A percentile compares a stretch with the other conserved stretches of the same genome.
Conservation (phyloP, 768 basidiomycete genomes). For the Boletus pseudopeckii region DNA sequence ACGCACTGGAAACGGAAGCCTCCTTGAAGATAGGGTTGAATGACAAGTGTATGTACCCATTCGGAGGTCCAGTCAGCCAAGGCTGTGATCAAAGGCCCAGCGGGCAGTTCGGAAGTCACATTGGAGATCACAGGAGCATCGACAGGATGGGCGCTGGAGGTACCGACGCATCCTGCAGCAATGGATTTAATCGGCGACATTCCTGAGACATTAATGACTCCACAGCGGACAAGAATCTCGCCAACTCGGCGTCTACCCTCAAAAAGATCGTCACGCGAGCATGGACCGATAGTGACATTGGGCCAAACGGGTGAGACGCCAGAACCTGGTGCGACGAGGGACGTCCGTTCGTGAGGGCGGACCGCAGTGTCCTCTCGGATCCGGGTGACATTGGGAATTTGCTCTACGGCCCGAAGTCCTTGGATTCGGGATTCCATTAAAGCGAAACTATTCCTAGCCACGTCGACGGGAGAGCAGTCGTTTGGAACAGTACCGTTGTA, state of each 20-base stretch:
- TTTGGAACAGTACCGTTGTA: background rate
- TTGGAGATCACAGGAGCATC: background rate
- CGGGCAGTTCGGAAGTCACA: background rate
- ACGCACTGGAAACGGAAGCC: constrained; percentile 23
- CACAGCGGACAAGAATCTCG: constrained; percentile 20
- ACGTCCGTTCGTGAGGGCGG: background rate
- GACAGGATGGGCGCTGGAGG: background rate
- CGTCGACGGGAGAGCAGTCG: background rate
- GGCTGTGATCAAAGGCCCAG: constrained; percentile 2
- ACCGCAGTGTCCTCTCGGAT: background rate
- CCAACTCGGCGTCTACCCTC: constrained; percentile 19
- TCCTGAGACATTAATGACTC: constrained; percentile 12
- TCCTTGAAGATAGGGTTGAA: constrained; percentile 19
- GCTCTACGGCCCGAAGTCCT: background rate
- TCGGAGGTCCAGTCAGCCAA: constrained; percentile 26
- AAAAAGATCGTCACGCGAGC: constrained; percentile 4
- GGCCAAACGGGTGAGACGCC: background rate
- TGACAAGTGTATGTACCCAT: constrained; percentile 24
- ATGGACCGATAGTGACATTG: background rate
- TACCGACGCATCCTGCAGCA: background rate
- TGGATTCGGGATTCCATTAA: constrained; percentile 6
- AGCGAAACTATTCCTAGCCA: background rate
- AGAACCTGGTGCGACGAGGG: constrained; percentile 5
- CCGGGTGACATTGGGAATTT: background rate
- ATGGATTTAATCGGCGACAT: background rate